Evolutionary conservation across 208 protist genomes (phyloP).

Genomic region (Wallacemonas sp.): DNA sequence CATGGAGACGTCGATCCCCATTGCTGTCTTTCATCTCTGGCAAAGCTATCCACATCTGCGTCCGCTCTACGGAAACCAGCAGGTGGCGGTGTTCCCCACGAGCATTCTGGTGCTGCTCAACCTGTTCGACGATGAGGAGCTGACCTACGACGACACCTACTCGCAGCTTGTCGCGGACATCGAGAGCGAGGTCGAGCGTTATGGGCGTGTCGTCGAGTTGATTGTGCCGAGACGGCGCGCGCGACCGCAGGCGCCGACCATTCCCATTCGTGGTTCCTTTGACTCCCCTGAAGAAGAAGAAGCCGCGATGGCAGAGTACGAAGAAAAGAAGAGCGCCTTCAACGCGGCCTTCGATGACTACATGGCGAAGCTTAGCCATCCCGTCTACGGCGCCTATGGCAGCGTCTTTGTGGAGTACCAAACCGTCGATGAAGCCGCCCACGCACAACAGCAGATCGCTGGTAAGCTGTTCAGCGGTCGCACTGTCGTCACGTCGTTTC

Average conservation of each 20-base stretch:
- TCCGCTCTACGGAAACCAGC: conserved; percentile 61
- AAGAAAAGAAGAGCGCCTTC: conserved; percentile 48
- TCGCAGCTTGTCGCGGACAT: conserved; percentile 69
- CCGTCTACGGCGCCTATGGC: conserved; percentile 79
- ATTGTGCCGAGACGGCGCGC: conserved; percentile 77
- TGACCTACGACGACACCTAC: conserved; percentile 69
- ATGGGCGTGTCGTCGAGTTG: conserved; percentile 77
- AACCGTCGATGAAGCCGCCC: conserved; percentile 78
- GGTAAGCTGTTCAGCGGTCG: conserved; percentile 81
- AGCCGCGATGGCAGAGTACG: conserved; percentile 39
- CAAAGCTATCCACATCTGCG: conserved; percentile 65
- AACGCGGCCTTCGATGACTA: conserved; percentile 49
- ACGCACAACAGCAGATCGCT: conserved; percentile 77
- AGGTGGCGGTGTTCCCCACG: conserved; percentile 76
- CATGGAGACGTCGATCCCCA: conserved; percentile 45
- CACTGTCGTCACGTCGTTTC: conserved; percentile 89
- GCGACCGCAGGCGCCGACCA: conserved; percentile 49
- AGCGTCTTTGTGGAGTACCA: conserved; percentile 88
- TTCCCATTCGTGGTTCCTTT: conserved; percentile 20
- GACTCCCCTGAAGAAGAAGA: conserved; percentile 14
- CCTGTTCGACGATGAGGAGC: conserved; percentile 86
- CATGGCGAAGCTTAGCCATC: conserved; percentile 62
- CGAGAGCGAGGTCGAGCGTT: conserved; percentile 75
- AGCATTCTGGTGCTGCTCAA: conserved; percentile 83
- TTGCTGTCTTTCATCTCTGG: conserved; percentile 58